Evolutionary conservation across 129 eudicot genomes (phyloP).

Genomic region (Centaurea solstitialis): DNA sequence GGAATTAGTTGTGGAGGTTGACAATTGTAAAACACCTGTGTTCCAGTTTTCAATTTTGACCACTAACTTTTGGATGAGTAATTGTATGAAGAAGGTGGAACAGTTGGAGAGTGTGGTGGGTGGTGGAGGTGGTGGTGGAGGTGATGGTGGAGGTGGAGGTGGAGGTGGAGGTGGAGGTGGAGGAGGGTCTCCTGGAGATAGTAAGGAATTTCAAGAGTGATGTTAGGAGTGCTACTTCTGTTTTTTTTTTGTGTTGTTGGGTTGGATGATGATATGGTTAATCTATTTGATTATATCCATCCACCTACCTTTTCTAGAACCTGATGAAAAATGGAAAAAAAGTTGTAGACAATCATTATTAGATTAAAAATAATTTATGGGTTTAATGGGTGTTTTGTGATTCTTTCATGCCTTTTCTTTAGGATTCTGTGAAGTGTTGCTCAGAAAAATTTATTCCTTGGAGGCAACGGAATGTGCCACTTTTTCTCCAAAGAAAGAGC

Average conservation of each 20-base stretch:
- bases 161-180: not conserved
- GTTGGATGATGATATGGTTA: conserved; percentile 7
- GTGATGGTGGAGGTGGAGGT: not conserved
- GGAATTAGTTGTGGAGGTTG: not conserved
- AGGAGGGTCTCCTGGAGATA: not conserved
- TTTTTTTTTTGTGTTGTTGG: not conserved
- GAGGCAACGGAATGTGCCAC: conserved; percentile 57
- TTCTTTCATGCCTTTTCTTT: not conserved
- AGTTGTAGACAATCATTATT: not conserved
- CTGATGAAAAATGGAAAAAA: not conserved
- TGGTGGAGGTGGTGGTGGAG: not conserved
- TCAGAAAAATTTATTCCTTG: conserved; percentile 27
- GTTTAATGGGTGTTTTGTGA: not conserved
- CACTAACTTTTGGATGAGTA: not conserved
- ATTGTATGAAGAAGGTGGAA: not conserved
- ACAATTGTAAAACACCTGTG: not conserved
- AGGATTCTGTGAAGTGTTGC: conserved; percentile 30
- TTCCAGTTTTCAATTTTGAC: not conserved
- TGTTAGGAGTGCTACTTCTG: not conserved
- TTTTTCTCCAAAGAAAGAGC: conserved; percentile 33
- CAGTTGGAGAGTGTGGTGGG: not conserved
- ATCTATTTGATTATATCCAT: not conserved
- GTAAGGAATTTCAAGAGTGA: not conserved
- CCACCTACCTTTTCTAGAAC: not conserved
- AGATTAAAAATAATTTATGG: not conserved